Base-by-base conservation (phyloP, 345 rosid genomes). In the Theobroma cacao region DNA sequence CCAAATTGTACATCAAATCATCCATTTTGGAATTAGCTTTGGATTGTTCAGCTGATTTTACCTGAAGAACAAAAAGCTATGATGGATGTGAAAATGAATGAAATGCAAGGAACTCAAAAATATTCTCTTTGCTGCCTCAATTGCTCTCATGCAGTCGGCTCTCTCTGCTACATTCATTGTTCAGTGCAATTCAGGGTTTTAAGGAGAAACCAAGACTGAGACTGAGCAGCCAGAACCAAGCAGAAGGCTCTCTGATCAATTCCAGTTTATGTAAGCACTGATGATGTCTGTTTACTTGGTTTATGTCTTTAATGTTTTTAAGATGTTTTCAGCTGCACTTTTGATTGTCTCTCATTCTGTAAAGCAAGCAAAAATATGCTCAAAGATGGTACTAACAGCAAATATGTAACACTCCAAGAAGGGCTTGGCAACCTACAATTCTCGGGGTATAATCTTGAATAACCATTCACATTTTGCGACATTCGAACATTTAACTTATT, bases 41-140 rank as follows among this genome's bases (percentile, higher is more conserved):
- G 41, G 1, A 33, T 4, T 77, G 83, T 66, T 47, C 80, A 13
- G 4, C 34, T 6, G 83, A 81, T 17, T n/a, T n/a, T 30, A 55
- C 60, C 68, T 0, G 75, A 71, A n/a, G 67, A 53, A 6, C 72
- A 77, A n/a, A 71, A 69, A 43, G 55, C 62, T 31, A 81, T 81
- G 26, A 52, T 22, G 48, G 80, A 81, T 20, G 83, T 17, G 3
- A 14, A 3, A 47, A 47, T 14, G 3, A 3, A 47, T 47, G 14
- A 47, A 17, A 4, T 50, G 7, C 55, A 4, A 0, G 1, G 17
- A 12, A 50, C 18, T 17, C 20, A n/a, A 20, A 1, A 3, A 13
- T 3, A 1, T 0, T 1, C 3, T 53, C 12, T 1, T 15, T 4
- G 22, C 55, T 50, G 0, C 17, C 26, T 53, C 26, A 20, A n/a